Base-by-base conservation (phyloP, 768 basidiomycete genomes). In the Collybia mongolica region DNA sequence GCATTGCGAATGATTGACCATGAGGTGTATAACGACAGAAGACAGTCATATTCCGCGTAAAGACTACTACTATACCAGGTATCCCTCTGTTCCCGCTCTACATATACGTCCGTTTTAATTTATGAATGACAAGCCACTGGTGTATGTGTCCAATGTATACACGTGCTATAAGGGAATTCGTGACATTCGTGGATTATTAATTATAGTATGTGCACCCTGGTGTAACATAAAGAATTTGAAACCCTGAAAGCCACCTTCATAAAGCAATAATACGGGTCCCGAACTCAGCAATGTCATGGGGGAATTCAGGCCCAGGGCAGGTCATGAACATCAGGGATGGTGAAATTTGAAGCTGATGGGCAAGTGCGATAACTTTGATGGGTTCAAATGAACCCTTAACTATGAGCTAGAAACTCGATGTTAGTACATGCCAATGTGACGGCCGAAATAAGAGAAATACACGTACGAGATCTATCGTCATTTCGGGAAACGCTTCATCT, bases 401-500 rank as follows among this genome's bases (percentile, higher is more conserved):
- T 1, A 82, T 61, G 23, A 81, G 64, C 81, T 82, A 51, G 5
- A 51, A 35, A 35, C 26, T 29, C 47, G 12, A 4, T 39, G 3
- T 32, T 42, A 50, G 14, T 46, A 17, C 23, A 46, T 11, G 22
- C 20, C 7, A 26, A 42, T 24, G 35, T 4, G 48, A 22, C 35
- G 44, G 5, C 35, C 17, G 11, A 9, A 2, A n/a, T 24, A 45
- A 12, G 12, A n/a, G 36, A 37, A n/a, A 7, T 3, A 26, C 22
- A 58, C 72, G 38, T 49, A 84, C 81, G 39, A 84, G 66, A 57
- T 85, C 84, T 32, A 86, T 69, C 0, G 84, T 86, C 9, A 83
- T 77, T 49, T 80, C 75, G 1, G 84, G 84, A 53, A 86, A 86
- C 1, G 78, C 81, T 64, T 84, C 81, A 51, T 85, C 81, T 24